Evolutionary conservation across 805 yeast genomes (phyloP), one percentile per base, ranked within the genome.

Genomic region (Hanseniaspora occidentalis): DNA sequence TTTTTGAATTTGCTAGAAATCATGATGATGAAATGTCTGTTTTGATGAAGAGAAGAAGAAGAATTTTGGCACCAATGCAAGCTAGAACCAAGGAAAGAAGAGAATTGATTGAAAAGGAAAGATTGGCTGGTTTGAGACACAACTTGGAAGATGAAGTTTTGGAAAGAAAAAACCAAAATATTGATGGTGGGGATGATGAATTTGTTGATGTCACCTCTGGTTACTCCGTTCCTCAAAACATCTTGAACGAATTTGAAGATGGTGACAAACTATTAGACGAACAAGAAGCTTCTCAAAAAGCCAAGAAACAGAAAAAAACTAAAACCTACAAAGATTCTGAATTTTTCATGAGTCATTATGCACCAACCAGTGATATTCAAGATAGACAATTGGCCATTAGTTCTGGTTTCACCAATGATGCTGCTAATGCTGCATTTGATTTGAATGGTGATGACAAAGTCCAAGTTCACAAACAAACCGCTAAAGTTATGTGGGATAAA

Each of bases 31-130:
- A 77, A 38, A 67, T 85, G 54, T 79, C 83, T 31, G 79, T 79
- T 40, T 68, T 92, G 54, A 92, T 92, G 98, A 71, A 77, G 47
- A 75, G 77, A 45, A 70, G 97, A 66, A 71, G 99, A 57, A 70
- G 69, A 44, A 96, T 88, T 57, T 69, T 89, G 42, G 95, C 94
- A 0, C 94, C 94, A 9, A 75, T 88, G 39, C 95, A 88, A 58
- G 68, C 77, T 49, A 73, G 79, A 49, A 86, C 94, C 0, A 67
- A 66, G 45, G 94, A 86, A 56, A 70, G 79, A 51, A 68, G 69
- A 50, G 80, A 75, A 36, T 59, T 83, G 39, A 56, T 79, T 33
- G 88, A 79, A 47, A 76, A 72, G 57, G 94, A 83, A 57, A 71
- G 86, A 62, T 47, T 69, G 31, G 83, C 85, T 11, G 94, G 94